Conservation (phyloP, 2,329 filamentous ascomycete species). For the Ceratocystis destructans region DNA sequence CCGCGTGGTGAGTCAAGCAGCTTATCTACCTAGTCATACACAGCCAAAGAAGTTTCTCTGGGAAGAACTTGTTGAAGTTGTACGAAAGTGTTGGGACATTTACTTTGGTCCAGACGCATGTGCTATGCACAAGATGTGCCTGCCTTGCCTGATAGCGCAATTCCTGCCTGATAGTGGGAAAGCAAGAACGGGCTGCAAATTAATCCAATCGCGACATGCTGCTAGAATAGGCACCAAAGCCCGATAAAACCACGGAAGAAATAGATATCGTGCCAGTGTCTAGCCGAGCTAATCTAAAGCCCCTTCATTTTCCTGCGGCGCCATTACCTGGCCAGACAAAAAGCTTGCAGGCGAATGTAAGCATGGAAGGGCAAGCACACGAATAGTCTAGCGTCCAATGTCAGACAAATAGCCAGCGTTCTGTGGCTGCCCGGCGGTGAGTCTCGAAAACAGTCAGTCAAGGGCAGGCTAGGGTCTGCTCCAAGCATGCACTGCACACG, state of each 20-base stretch:
- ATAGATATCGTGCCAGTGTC: background rate
- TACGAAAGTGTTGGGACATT: background rate
- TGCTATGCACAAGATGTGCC: background rate
- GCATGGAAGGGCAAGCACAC: background rate
- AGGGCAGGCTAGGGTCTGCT: background rate
- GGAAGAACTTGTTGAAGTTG: background rate
- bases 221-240: background rate
- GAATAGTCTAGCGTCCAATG: background rate
- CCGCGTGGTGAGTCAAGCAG: background rate
- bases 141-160: background rate
- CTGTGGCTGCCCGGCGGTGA: constrained; percentile 11
- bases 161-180: background rate
- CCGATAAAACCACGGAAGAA: background rate
- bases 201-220: no score
- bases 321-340: background rate
- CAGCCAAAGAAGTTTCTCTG: background rate
- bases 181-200: background rate
- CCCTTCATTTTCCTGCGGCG: background rate
- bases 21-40: background rate
- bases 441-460: background rate
- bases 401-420: background rate
- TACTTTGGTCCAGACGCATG: background rate
- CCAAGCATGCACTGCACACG: background rate
- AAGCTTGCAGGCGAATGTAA: background rate
- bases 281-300: background rate